phyloP scores from a whole-genome alignment of 345 rosid species.

The Eucalyptus cloeziana region DNA sequence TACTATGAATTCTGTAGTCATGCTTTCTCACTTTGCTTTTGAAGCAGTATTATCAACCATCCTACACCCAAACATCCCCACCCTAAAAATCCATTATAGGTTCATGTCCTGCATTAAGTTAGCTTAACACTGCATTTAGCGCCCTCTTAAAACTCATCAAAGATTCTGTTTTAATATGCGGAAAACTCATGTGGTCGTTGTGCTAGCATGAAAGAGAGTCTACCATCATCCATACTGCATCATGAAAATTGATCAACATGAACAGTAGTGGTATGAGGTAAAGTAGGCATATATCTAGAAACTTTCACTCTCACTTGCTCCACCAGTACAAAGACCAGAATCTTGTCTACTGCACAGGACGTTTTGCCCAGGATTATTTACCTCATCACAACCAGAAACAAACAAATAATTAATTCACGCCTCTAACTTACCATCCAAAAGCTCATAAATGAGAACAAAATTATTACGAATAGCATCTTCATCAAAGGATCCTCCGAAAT shows the following conservation, averaged over 20 bases:
- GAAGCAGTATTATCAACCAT: neutral
- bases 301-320: neutral
- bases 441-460: slow-evolving; percentile 93
- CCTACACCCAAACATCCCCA: neutral
- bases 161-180: neutral
- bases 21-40: neutral
- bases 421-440: slow-evolving; percentile 68
- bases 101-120: neutral
- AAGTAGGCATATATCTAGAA: neutral
- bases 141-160: neutral
- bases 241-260: neutral
- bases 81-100: neutral
- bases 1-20: neutral
- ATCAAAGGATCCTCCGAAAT: slow-evolving; percentile 98
- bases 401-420: neutral
- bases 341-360: neutral
- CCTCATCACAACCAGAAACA: neutral
- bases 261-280: neutral
- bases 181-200: neutral
- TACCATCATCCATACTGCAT: neutral
- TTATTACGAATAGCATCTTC: slow-evolving; percentile 96
- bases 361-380: neutral
- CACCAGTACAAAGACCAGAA: neutral
- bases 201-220: neutral
- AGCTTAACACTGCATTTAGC: neutral